A percentile compares a stretch with the other conserved stretches of the same genome.
phyloP scores from a whole-genome alignment of 179 eudicot species.

The Heliamphora pulchella region DNA sequence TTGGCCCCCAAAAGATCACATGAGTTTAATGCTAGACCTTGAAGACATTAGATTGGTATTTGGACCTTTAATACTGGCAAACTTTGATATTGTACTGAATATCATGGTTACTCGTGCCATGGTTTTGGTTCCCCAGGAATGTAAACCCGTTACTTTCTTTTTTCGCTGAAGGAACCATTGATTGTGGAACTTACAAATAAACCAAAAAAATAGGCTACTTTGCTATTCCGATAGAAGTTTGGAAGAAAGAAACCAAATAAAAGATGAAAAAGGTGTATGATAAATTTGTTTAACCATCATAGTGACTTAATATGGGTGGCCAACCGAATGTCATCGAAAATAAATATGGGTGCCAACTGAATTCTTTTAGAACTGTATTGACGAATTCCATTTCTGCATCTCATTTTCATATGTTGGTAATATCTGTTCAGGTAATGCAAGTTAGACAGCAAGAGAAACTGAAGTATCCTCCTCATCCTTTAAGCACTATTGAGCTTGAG shows the following conservation, averaged over 20 bases:
- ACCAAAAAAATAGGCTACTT: neutral
- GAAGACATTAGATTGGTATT: neutral
- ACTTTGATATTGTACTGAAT: neutral
- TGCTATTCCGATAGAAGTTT: neutral
- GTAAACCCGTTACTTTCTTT: neutral
- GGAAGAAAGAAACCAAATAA: slow-evolving; percentile 4
- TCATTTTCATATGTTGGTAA: neutral
- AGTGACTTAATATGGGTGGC: neutral
- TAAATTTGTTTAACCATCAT: neutral
- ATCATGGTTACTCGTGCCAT: neutral
- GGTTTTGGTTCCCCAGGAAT: neutral
- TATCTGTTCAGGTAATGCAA: slow-evolving; percentile 49
- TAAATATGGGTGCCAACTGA: neutral
- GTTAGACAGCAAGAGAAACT: slow-evolving; percentile 69
- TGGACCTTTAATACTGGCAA: neutral
- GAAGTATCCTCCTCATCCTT: slow-evolving; percentile 84
- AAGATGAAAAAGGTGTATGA: neutral
- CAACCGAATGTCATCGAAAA: too few species aligned
- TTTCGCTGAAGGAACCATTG: neutral
- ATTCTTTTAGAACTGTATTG: neutral
- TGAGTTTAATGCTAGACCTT: neutral
- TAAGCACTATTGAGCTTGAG: slow-evolving; percentile 96
- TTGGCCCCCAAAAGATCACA: neutral
- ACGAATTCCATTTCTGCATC: slow-evolving; percentile 7
- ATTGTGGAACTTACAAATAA: neutral